Evolutionary conservation across 2,329 filamentous ascomycete genomes (phyloP).

Genomic region (Claviceps paspali): DNA sequence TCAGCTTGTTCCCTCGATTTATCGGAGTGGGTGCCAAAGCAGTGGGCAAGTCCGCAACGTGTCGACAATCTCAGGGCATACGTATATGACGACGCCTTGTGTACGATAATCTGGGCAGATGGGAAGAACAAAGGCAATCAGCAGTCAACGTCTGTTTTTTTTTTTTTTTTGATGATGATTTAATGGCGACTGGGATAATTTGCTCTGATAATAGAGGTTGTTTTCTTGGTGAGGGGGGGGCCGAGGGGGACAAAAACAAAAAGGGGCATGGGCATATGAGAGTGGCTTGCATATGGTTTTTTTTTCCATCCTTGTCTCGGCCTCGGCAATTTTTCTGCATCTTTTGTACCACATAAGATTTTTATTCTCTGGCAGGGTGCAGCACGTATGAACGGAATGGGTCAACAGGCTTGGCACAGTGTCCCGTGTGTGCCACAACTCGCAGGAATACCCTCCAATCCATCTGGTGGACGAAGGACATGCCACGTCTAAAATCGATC

Average conservation of each 20-base stretch:
- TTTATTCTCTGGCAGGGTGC: slow-evolving; percentile 10
- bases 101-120: slow-evolving; percentile 4
- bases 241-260: slow-evolving; percentile 8
- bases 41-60: background rate
- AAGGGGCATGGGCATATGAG: slow-evolving; percentile 10
- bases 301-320: slow-evolving; percentile 15
- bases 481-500: background rate
- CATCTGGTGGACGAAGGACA: background rate
- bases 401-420: background rate
- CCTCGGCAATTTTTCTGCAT: slow-evolving; percentile 13
- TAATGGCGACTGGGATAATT: background rate
- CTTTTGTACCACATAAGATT: slow-evolving; percentile 12
- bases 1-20: background rate
- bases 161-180: slow-evolving; percentile 1
- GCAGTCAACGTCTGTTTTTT: background rate
- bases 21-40: background rate
- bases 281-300: slow-evolving; percentile 8
- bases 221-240: too few species aligned
- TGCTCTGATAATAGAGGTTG: background rate
- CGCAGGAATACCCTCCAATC: background rate
- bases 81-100: slow-evolving; percentile 1
- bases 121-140: background rate
- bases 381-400: slow-evolving; percentile 5
- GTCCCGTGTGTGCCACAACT: background rate
- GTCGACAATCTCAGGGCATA: background rate